phyloP scores from a whole-genome alignment of 192 early-diverging fungal species.

The Haplosporangium gracile region DNA sequence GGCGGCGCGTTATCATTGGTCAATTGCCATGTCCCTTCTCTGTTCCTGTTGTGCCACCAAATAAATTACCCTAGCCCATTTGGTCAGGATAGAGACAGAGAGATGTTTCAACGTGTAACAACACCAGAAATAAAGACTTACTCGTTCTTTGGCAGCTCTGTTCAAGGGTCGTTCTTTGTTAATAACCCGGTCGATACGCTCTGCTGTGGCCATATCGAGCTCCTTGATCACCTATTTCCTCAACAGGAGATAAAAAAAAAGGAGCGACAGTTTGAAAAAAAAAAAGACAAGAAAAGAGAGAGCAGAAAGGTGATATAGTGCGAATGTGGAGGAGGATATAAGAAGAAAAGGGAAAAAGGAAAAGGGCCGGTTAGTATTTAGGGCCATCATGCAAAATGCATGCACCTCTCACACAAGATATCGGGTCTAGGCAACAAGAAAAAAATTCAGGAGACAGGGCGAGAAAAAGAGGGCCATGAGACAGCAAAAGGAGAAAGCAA shows the following conservation, averaged over 20 bases:
- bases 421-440: not conserved
- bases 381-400: not conserved
- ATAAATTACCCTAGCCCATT: not conserved
- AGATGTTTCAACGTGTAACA: not conserved
- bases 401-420: not conserved
- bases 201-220: conserved; percentile 40
- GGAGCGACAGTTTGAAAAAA: not conserved
- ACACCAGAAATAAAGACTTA: conserved; percentile 5
- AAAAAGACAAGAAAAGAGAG: not conserved
- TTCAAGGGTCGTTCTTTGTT: conserved; percentile 44
- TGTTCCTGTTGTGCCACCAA: not conserved
- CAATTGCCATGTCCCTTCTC: not conserved
- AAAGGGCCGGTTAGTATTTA: not conserved
- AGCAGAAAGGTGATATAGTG: not conserved
- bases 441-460: conserved; percentile 8
- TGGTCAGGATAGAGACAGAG: too few species aligned
- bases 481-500: not conserved
- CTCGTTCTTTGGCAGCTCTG: conserved; percentile 40
- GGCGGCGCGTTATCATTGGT: not conserved
- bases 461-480: not conserved
- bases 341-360: not conserved
- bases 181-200: conserved; percentile 51
- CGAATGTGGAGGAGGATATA: not conserved
- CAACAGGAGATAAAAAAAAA: not conserved
- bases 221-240: conserved; percentile 33